These are phyloP conservation scores for Cercophora scortea DNA, from an alignment of 495 filamentous ascomycete genomes.

Conservation along the genomic window DNA sequence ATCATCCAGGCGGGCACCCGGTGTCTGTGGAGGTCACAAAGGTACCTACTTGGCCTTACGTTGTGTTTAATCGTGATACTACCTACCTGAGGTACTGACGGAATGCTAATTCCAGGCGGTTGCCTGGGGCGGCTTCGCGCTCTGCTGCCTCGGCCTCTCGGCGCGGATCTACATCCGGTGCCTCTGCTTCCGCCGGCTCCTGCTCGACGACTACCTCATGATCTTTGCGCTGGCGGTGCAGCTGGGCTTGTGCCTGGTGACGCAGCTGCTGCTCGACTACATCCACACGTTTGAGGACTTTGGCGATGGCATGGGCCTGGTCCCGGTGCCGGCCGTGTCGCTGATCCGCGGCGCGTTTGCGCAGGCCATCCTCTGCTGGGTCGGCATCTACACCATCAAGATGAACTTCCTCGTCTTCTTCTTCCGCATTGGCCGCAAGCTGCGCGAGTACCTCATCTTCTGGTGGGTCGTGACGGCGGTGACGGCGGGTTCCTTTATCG, in stretches of 20 bases:
- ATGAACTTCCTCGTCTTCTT: conserved; percentile 26
- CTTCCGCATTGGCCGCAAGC: conserved; percentile 17
- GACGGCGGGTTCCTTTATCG: conserved; percentile 3
- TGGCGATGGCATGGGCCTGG: neutral
- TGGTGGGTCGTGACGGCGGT: conserved; percentile 18
- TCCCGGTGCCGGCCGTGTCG: neutral
- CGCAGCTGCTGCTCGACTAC: conserved; percentile 3
- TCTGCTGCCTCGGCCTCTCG: conserved; percentile 5
- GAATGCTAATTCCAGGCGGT: neutral
- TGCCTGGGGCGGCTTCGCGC: conserved; percentile 6
- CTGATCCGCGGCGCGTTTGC: neutral
- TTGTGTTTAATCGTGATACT: too few relatives aligned
- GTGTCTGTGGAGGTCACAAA: too few relatives aligned
- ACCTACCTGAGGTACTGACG: too few relatives aligned
- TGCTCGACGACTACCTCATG: conserved; percentile 9
- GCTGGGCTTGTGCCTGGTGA: neutral
- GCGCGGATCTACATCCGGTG: conserved; percentile 9
- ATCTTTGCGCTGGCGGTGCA: neutral
- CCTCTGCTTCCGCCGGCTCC: conserved; percentile 6
- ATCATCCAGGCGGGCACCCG: too few relatives aligned
- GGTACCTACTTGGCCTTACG: too few relatives aligned
- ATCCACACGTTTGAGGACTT: conserved; percentile 7
- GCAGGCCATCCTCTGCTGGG: neutral
- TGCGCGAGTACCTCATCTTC: conserved; percentile 9
- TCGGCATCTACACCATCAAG: conserved; percentile 20